Evolutionary conservation across 306 rosid species (phyloP).

Genomic region (Quercus berberidifolia): DNA sequence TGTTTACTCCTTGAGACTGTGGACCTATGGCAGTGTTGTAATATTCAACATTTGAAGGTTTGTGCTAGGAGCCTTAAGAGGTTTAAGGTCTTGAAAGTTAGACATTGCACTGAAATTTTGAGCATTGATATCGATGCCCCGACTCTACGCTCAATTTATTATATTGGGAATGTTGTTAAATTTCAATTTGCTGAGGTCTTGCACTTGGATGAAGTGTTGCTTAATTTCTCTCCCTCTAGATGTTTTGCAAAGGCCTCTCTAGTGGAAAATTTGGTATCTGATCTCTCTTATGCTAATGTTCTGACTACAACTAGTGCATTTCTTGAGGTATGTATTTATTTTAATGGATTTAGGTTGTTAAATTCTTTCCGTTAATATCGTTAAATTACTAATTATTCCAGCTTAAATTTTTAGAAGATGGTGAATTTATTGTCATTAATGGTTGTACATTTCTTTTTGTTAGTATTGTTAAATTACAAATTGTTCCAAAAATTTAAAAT

Average conservation of each 20-base stretch:
- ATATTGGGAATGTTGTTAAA: background rate
- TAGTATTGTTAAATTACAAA: too few relatives aligned
- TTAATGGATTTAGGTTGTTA: background rate
- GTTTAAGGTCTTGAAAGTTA: slow-evolving; percentile 23
- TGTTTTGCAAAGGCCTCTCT: background rate
- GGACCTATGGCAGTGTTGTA: slow-evolving; percentile 12
- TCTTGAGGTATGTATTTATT: slow-evolving; percentile 34
- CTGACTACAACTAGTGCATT: slow-evolving; percentile 26
- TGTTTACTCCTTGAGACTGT: slow-evolving; percentile 17
- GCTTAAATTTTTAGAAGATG: too few relatives aligned
- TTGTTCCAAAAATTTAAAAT: too few relatives aligned
- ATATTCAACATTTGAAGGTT: background rate
- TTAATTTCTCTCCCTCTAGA: background rate
- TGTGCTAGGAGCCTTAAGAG: background rate
- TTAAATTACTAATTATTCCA: too few relatives aligned
- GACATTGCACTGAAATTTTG: background rate
- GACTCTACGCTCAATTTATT: slow-evolving; percentile 9
- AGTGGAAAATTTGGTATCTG: background rate
- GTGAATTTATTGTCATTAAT: too few relatives aligned
- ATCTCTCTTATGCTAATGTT: background rate
- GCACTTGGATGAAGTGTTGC: slow-evolving; percentile 10
- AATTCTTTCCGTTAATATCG: too few relatives aligned
- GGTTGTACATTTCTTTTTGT: too few relatives aligned
- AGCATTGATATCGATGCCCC: slow-evolving; percentile 19
- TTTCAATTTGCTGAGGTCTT: background rate